These are phyloP conservation scores for Suillus sp. DNA, from an alignment of 768 basidiomycete genomes.

Conservation along the genomic window DNA sequence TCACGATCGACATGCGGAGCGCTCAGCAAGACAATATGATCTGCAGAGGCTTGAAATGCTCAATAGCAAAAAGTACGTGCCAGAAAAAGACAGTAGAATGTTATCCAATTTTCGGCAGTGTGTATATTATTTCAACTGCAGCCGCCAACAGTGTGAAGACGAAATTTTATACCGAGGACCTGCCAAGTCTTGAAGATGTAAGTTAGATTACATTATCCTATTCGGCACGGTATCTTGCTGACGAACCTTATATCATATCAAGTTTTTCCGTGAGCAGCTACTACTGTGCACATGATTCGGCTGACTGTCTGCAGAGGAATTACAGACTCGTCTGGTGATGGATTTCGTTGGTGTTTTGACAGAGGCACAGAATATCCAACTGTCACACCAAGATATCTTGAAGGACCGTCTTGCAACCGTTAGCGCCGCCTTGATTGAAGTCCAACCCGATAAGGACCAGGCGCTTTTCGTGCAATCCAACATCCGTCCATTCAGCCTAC, in stretches of 20 bases:
- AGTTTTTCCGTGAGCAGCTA: conserved; percentile 66
- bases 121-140: conserved; percentile 68
- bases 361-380: conserved; percentile 61
- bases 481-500: conserved; percentile 61
- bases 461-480: conserved; percentile 74
- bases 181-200: conserved; percentile 75
- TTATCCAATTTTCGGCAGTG: conserved; percentile 9
- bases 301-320: conserved; percentile 48
- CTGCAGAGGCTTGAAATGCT: conserved; percentile 78
- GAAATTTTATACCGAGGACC: conserved; percentile 69
- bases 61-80: conserved; percentile 74
- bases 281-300: not conserved
- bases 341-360: conserved; percentile 56
- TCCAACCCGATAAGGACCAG: conserved; percentile 66
- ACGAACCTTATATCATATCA: conserved; percentile 18
- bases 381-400: conserved; percentile 57
- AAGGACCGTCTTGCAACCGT: conserved; percentile 52
- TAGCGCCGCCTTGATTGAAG: conserved; percentile 48
- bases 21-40: conserved; percentile 72
- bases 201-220: conserved; percentile 30
- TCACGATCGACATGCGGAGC: conserved; percentile 78
- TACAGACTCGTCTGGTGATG: conserved; percentile 65
- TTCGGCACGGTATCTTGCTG: conserved; percentile 13
- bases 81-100: conserved; percentile 1
- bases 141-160: conserved; percentile 70